Conservation (phyloP, 805 yeast genomes). For the Candida hungchunana region DNA sequence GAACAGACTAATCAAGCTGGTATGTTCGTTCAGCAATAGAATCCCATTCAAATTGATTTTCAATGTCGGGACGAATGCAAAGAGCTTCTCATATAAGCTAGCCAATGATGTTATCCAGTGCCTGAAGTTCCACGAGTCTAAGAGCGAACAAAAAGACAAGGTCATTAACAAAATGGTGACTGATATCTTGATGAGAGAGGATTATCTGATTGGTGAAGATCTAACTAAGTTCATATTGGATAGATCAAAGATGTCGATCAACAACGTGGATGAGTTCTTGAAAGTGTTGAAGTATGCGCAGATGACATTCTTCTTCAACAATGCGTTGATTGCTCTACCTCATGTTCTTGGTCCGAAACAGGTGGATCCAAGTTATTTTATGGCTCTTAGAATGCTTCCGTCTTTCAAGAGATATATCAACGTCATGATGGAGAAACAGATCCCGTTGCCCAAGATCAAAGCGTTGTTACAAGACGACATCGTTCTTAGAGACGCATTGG, state of each 20-base stretch:
- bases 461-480: conserved; percentile 21
- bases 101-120: conserved; percentile 15
- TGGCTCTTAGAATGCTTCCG: conserved; percentile 31
- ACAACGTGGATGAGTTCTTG: conserved; percentile 24
- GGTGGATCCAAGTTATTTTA: conserved; percentile 14
- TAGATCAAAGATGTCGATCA: conserved; percentile 20
- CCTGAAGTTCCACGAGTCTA: conserved; percentile 16
- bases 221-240: conserved; percentile 18
- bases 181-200: conserved; percentile 17
- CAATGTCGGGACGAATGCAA: conserved; percentile 21
- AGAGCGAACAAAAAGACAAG: conserved; percentile 24
- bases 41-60: conserved; percentile 24
- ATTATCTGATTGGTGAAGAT: conserved; percentile 19
- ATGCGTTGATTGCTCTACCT: conserved; percentile 19
- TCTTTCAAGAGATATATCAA: conserved; percentile 29
- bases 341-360: conserved; percentile 4
- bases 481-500: conserved; percentile 12
- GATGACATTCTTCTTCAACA: conserved; percentile 24
- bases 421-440: background rate
- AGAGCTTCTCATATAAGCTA: conserved; percentile 18
- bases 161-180: conserved; percentile 22
- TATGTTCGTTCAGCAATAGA: conserved; percentile 14
- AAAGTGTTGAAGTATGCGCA: conserved; percentile 22
- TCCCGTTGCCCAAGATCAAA: background rate
- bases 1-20: conserved; percentile 18